Percentiles rank a stretch among this genome's conserved stretches.
phyloP scores from a whole-genome alignment of 495 filamentous ascomycete genomes.

The Zalerion maritima region DNA sequence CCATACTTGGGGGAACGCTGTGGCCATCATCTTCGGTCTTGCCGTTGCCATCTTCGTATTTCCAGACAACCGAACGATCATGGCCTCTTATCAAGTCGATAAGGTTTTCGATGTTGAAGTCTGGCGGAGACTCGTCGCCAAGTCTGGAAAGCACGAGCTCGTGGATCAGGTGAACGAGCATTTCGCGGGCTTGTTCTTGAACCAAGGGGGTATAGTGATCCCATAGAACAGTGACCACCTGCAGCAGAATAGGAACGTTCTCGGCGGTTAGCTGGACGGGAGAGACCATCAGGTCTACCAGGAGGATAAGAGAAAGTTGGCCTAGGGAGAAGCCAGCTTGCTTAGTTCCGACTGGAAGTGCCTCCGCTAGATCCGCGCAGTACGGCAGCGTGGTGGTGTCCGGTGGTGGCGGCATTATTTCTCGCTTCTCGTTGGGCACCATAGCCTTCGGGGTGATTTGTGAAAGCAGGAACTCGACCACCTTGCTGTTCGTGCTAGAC shows the following conservation, averaged over 20 bases:
- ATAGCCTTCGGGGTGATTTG: slow-evolving; percentile 83
- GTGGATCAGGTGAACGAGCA: slow-evolving; percentile 95
- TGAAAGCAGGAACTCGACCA: slow-evolving; percentile 83
- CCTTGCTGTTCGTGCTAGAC: slow-evolving; percentile 80
- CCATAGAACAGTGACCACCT: slow-evolving; percentile 89
- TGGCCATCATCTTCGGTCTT: slow-evolving; percentile 57
- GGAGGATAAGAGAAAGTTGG: slow-evolving; percentile 80
- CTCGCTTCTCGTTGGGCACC: slow-evolving; percentile 69
- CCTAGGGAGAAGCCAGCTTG: slow-evolving; percentile 83
- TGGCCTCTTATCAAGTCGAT: slow-evolving; percentile 83
- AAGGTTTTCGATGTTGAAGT: slow-evolving; percentile 73
- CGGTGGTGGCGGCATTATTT: slow-evolving; percentile 52
- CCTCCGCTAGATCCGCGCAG: slow-evolving; percentile 66
- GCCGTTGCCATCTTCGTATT: slow-evolving; percentile 81
- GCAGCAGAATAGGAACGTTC: slow-evolving; percentile 69
- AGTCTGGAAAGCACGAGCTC: slow-evolving; percentile 87
- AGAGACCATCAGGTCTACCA: slow-evolving; percentile 92
- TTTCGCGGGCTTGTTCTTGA: slow-evolving; percentile 90
- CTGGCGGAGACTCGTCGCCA: slow-evolving; percentile 50
- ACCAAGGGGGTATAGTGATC: slow-evolving; percentile 92
- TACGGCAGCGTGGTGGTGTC: slow-evolving; percentile 70
- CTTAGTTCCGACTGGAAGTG: slow-evolving; percentile 76
- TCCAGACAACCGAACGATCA: slow-evolving; percentile 75
- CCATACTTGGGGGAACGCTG: slow-evolving; percentile 80
- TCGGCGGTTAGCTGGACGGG: slow-evolving; percentile 65